Evolutionary conservation across 352 stramenopile species (phyloP), one percentile per base, ranked within the genome.

Genomic region (Phytophthora cryptogea): DNA sequence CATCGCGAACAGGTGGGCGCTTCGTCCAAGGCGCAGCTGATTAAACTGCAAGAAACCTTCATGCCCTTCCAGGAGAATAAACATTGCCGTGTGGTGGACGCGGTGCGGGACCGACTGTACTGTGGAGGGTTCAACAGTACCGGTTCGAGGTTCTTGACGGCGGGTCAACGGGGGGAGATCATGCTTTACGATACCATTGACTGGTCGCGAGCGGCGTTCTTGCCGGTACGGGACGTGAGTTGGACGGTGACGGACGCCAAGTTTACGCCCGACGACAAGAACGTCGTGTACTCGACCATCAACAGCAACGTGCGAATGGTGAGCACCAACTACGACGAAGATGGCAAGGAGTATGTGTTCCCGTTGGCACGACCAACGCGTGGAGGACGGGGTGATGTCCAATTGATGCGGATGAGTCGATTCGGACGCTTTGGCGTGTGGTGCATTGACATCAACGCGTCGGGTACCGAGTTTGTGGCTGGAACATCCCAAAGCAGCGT

Each of bases 221-320:
- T 92, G 8, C 83, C 83, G 1, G 86, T 83, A n/a, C 80, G 73
- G 8, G 81, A 92, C 46, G 62, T 92, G 16, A 86, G 81, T 26
- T 95, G 86, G 86, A 93, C 86, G 0, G 79, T 95, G 9, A 92
- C 82, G 5, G 86, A 95, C 50, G 86, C 86, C 46, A 91, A 91
- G 62, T 95, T 93, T 57, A 87, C 76, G 6, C 82, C 86, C 0
- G 72, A 92, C 30, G 82, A 90, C 58, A 71, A 71, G 13, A 77
- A 72, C 56, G 75, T 92, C 9, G 50, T 95, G 47, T 95, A 95
- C 67, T 83, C 86, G 27, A 89, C 68, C 13, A 93, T 95, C 54
- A 92, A 83, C 53, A 90, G 71, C 64, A 92, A 89, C 54, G 80
- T 95, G 42, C 81, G 81, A 39, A 90, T 95, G 80, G 83, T 93